Conservation (phyloP, 1,139 yeast genomes). For the Scheffersomyces quercinus region DNA sequence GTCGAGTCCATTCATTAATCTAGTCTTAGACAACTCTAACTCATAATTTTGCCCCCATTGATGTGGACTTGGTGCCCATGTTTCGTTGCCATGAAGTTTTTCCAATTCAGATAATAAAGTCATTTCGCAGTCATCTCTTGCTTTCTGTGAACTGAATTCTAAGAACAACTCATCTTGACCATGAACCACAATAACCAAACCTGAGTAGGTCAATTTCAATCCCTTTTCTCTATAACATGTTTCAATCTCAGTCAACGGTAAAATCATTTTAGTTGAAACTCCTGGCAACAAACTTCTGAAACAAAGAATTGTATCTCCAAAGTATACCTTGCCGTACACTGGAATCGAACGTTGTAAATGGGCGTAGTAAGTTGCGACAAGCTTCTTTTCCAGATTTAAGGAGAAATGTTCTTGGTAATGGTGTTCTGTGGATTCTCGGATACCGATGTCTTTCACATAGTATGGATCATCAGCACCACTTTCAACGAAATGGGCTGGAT, state of each 20-base stretch:
- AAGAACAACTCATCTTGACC: conserved; percentile 77
- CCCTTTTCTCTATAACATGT: conserved; percentile 67
- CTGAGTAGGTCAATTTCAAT: conserved; percentile 49
- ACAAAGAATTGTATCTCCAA: conserved; percentile 68
- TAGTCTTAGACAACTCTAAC: conserved; percentile 8
- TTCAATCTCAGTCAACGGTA: conserved; percentile 75
- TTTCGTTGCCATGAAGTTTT: conserved; percentile 26
- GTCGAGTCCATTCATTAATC: conserved; percentile 2
- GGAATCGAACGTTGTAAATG: conserved; percentile 74
- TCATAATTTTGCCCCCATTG: conserved; percentile 30
- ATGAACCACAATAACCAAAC: conserved; percentile 63
- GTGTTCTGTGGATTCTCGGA: conserved; percentile 45
- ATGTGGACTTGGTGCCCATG: conserved; percentile 27
- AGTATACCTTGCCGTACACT: conserved; percentile 76
- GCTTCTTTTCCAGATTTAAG: conserved; percentile 47
- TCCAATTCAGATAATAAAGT: conserved; percentile 56
- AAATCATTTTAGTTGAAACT: conserved; percentile 74
- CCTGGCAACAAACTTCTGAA: conserved; percentile 83
- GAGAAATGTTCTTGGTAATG: conserved; percentile 71
- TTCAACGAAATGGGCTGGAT: conserved; percentile 57
- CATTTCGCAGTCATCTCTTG: conserved; percentile 73
- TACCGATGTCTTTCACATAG: conserved; percentile 43
- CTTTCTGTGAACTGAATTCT: conserved; percentile 66
- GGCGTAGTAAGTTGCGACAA: conserved; percentile 71
- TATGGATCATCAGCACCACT: conserved; percentile 45